Conservation (phyloP, 192 early-diverging fungal species). For the Haplosporangium gracile region DNA sequence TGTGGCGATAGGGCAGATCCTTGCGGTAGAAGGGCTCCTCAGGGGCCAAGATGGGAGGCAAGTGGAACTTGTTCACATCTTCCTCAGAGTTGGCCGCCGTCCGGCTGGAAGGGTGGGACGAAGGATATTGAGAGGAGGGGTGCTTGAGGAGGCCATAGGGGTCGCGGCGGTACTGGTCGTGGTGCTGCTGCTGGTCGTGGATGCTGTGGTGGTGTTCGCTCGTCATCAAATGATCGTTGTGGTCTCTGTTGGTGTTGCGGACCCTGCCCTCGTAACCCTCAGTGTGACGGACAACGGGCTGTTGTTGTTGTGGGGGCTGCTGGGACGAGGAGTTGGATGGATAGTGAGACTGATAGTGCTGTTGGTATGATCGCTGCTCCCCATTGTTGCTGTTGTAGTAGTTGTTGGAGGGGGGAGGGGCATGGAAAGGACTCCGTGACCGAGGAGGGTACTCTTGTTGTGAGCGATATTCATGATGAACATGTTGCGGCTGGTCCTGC, state of each 20-base stretch:
- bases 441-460: slow-evolving; percentile 28
- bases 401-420: slow-evolving; percentile 4
- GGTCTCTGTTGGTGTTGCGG: slow-evolving; percentile 51
- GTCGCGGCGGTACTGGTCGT: slow-evolving; percentile 33
- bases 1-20: slow-evolving; percentile 51
- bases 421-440: slow-evolving; percentile 7
- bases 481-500: slow-evolving; percentile 7
- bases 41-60: slow-evolving; percentile 44
- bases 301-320: background rate
- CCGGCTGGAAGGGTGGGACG: slow-evolving; percentile 4
- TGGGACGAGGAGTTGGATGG: slow-evolving; percentile 3
- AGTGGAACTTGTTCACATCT: slow-evolving; percentile 34
- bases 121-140: slow-evolving; percentile 13
- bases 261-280: slow-evolving; percentile 52
- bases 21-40: slow-evolving; percentile 53
- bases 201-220: slow-evolving; percentile 20
- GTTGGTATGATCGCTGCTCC: slow-evolving; percentile 24
- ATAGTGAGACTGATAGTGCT: slow-evolving; percentile 21
- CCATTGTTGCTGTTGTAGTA: slow-evolving; percentile 1
- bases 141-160: slow-evolving; percentile 35
- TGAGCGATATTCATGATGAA: slow-evolving; percentile 11
- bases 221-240: slow-evolving; percentile 50
- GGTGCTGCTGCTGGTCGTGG: slow-evolving; percentile 47
- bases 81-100: slow-evolving; percentile 11
- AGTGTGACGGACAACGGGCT: slow-evolving; percentile 28